Evolutionary conservation across 2,329 filamentous ascomycete genomes (phyloP), one percentile per base, ranked within the genome.

Genomic region (Arthrobotrys sinensis): DNA sequence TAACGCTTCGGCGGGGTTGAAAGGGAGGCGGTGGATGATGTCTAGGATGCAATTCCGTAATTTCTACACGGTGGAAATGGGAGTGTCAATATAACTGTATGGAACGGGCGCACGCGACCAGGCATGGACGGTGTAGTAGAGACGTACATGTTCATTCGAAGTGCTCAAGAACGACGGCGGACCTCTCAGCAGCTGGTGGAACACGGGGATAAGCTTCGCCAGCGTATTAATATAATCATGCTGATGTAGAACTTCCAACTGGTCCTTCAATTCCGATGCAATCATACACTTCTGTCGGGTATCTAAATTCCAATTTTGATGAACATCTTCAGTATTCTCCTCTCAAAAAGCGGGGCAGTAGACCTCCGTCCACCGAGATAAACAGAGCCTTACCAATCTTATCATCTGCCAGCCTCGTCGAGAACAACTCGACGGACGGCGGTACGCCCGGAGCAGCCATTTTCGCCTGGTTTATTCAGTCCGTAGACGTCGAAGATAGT

Each of bases 1-100:
- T 85, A 97, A 91, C 0, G 90, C 90, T 82, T 97, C 94, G 67
- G 90, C 85, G 1, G 93, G 91, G 45, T 88, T 90, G 88, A 87
- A 91, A 81, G 85, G 94, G 88, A 99, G 85, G 80, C 96, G 91
- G 85, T 98, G 94, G 34, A 99, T 88, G 81, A 97, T 97, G 85
- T 99, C 96, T 81, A 99, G 91, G 60, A 97, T 89, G 84, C 92
- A 96, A 84, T 96, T 96, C 80, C 96, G 93, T 80, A 99, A 87
- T 89, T 94, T 96, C 90, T 93, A 81, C 46, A 43, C 24, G 10
- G 5, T 8, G 11, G 5, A 62, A 55, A n/a, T 11, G n/a, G 8
- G 57, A 19, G 63, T 71, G 69, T 67, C 64, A 66, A 48, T 50
- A 48, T 10, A 24, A 12, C 38, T 72, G 36, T 6, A 34, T 28